Evolutionary conservation across 805 yeast genomes (phyloP), one percentile per base, ranked within the genome.

Genomic region (Lipomyces chichibuensis): DNA sequence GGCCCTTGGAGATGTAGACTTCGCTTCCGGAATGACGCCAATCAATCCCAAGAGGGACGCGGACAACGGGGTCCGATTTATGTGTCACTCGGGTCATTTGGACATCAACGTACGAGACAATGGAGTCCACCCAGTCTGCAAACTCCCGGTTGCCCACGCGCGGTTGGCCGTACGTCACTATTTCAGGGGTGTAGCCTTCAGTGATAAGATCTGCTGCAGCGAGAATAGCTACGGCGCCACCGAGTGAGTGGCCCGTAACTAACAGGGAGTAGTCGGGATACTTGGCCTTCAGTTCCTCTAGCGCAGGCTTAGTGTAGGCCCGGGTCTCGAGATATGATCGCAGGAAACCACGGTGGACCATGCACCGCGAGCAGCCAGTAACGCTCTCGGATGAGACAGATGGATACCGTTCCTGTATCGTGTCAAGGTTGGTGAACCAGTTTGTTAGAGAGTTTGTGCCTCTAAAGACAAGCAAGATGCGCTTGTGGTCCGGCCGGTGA

Each of bases 181-280:
- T 85, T 52, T 82, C 74, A 0, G 90, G 88, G 2, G 83, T 76
- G 65, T 78, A 78, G 0, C 91, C 91, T 73, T 84, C 69, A 20
- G 84, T 72, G 64, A 82, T 77, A 58, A 88, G 80, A 72, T 90
- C 95, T 27, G 86, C 80, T 0, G 89, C 94, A 8, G 85, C 82
- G 43, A 90, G 77, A 3, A 82, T 77, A 1, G 92, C 88, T 61
- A 88, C 75, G 0, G 93, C 92, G 6, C 88, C 96, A 2, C 92
- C 93, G 54, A 90, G 77, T 0, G 95, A 90, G 76, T 91, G 96
- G 0, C 96, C 96, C 0, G 87, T 79, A 1, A 88, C 81, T 1
- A 84, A 80, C 3, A 89, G 65, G 25, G 80, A 74, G 74, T 86
- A 88, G 29, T 80, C 82, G 0, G 86, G 84, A 72, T 82, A 77